Base-by-base conservation (phyloP, 1,284 basidiomycete genomes). In the Cryptococcus sp. region DNA sequence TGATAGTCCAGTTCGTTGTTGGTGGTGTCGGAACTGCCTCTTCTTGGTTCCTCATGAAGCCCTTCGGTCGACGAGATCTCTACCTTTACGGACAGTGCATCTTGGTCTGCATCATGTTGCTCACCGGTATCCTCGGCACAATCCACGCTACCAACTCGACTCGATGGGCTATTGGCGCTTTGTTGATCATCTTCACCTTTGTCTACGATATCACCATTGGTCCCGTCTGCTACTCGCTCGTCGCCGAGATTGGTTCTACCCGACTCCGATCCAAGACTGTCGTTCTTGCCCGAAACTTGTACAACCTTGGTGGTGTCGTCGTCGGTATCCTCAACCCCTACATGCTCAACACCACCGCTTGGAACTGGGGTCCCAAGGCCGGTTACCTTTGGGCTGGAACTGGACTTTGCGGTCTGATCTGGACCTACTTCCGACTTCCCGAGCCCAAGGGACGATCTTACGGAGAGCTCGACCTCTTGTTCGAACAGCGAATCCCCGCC, bases 211-310 rank as follows among this genome's bases (percentile, higher is more conserved):
- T 49, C 19, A 54, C 52, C 26, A 50, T 60, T 32, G 59, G 59
- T 16, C 59, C 59, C 7, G 40, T 54, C 36, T 42, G 39, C 45
- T 53, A 53, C 48, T 48, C 45, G 19, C 50, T 58, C 35, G 56
- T 60, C 33, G 67, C 70, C 37, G 75, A 75, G 51, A 62, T 72
- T 19, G 48, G 59, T 0, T 70, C 71, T n/a, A 72, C 71, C 12
- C 67, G 73, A 28, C 62, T 75, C 7, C 62, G 74, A 37, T 64
- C 69, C 44, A 77, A 77, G 65, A 74, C 76, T 4, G 70, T 77
- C 59, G 75, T 73, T 68, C 40, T 63, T 33, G 47, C 54, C 26
- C 60, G 61, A 45, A 64, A 62, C 48, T 53, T 61, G 1, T 74
- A 72, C 61, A 66, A 66, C 52, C 50, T 68, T 35, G 71, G 74